A percentile compares a stretch with the other conserved stretches of the same genome.
phyloP scores from a whole-genome alignment of 1,284 basidiomycete genomes.

The Naganishia albida region DNA sequence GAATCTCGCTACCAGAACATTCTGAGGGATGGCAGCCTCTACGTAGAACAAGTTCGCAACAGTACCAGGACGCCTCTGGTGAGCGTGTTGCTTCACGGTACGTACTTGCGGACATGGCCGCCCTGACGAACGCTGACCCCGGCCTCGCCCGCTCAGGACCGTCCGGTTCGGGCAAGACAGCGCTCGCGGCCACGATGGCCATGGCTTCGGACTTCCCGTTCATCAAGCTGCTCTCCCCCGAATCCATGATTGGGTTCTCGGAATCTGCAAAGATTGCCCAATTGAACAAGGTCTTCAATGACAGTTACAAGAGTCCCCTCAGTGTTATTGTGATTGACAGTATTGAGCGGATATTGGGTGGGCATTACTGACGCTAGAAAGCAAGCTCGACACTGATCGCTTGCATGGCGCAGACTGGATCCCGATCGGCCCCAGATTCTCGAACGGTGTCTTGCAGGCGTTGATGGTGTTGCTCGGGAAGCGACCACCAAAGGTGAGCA shows the following conservation, averaged over 20 bases:
- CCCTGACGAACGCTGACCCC: neutral
- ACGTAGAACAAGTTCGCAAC: conserved; percentile 92
- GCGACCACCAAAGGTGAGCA: conserved; percentile 82
- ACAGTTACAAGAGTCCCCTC: conserved; percentile 95
- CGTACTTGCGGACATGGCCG: conserved; percentile 25
- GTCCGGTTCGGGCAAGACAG: conserved; percentile 91
- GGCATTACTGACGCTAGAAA: conserved; percentile 40
- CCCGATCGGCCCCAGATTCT: conserved; percentile 95
- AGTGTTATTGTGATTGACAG: conserved; percentile 97
- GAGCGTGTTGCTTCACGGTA: conserved; percentile 80
- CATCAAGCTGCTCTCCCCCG: conserved; percentile 96
- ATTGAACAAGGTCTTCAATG: conserved; percentile 90
- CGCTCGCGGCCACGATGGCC: conserved; percentile 91
- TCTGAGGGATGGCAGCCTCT: conserved; percentile 83
- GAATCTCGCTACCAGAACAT: conserved; percentile 64
- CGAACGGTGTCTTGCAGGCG: conserved; percentile 89
- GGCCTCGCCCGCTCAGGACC: conserved; percentile 58
- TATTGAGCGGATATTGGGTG: conserved; percentile 83
- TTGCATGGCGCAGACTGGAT: conserved; percentile 75
- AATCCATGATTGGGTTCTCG: conserved; percentile 93
- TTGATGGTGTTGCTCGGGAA: conserved; percentile 85
- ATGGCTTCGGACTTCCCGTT: conserved; percentile 92
- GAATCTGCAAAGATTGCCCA: conserved; percentile 89
- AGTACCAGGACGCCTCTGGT: conserved; percentile 90
- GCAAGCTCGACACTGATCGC: neutral